Conservation (phyloP, 306 rosid genomes). For the Inga oerstediana region DNA sequence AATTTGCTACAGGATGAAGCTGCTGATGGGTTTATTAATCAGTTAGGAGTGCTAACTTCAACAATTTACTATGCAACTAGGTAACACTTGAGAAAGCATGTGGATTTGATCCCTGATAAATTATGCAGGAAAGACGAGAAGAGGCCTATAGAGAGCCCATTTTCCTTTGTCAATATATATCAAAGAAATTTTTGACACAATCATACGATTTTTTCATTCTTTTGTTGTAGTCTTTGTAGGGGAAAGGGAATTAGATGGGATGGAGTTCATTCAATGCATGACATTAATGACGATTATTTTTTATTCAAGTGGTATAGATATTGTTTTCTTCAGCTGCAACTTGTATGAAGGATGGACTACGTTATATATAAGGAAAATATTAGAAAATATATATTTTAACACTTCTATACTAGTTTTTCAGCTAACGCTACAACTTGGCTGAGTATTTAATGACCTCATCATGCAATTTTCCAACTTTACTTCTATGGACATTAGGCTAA, state of each 20-base stretch:
- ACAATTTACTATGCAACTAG: slow-evolving; percentile 28
- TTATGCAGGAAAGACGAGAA: slow-evolving; percentile 38
- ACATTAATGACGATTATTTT: slow-evolving; percentile 29
- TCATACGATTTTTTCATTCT: slow-evolving; percentile 53
- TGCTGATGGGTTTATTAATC: slow-evolving; percentile 40
- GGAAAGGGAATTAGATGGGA: slow-evolving; percentile 20
- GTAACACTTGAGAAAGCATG: slow-evolving; percentile 33
- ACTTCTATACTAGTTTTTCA: not conserved
- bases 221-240: slow-evolving; percentile 26
- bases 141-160: slow-evolving; percentile 44
- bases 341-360: slow-evolving; percentile 13
- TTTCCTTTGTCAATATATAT: slow-evolving; percentile 34
- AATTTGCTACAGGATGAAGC: slow-evolving; percentile 46
- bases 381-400: not conserved
- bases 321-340: slow-evolving; percentile 35
- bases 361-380: not conserved
- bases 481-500: not conserved
- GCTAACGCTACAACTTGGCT: not conserved
- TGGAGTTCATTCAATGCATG: slow-evolving; percentile 34
- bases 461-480: not conserved
- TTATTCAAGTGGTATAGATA: slow-evolving; percentile 24
- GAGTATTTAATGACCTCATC: slow-evolving; percentile 15
- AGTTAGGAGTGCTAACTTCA: slow-evolving; percentile 37
- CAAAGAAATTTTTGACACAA: slow-evolving; percentile 37
- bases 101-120: slow-evolving; percentile 29